Evolutionary conservation across 345 rosid species (phyloP).

Genomic region (Eucalyptus curtisii): DNA sequence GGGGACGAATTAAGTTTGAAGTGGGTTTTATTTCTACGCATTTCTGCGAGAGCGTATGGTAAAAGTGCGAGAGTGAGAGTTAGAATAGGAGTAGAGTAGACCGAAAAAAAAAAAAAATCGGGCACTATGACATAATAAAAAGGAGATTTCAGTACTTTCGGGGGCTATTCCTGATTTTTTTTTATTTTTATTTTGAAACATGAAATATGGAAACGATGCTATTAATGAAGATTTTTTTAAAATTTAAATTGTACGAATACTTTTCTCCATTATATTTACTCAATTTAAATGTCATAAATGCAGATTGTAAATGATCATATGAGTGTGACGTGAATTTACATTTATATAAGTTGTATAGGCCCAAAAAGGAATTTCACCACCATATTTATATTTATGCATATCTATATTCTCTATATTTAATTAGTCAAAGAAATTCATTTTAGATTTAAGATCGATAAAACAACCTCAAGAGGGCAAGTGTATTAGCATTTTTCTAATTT

Average conservation of each 20-base stretch:
- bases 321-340: neutral
- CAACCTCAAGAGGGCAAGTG: neutral
- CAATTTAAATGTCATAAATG: neutral
- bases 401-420: neutral
- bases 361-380: neutral
- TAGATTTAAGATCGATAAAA: neutral
- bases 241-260: neutral
- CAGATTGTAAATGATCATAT: neutral
- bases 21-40: too few species aligned
- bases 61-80: too few species aligned
- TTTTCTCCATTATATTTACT: neutral
- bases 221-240: neutral
- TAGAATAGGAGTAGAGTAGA: too few species aligned
- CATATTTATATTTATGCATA: neutral
- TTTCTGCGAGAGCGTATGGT: too few species aligned
- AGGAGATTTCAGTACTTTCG: neutral
- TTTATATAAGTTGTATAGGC: neutral
- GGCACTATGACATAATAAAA: neutral
- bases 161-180: neutral
- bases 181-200: neutral
- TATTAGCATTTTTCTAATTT: neutral
- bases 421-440: neutral
- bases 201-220: neutral
- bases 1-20: too few species aligned
- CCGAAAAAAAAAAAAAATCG: too few species aligned